Percentiles rank a stretch among this genome's conserved stretches.
Conservation (phyloP, 1,284 basidiomycete genomes). For the Grifola frondosa region DNA sequence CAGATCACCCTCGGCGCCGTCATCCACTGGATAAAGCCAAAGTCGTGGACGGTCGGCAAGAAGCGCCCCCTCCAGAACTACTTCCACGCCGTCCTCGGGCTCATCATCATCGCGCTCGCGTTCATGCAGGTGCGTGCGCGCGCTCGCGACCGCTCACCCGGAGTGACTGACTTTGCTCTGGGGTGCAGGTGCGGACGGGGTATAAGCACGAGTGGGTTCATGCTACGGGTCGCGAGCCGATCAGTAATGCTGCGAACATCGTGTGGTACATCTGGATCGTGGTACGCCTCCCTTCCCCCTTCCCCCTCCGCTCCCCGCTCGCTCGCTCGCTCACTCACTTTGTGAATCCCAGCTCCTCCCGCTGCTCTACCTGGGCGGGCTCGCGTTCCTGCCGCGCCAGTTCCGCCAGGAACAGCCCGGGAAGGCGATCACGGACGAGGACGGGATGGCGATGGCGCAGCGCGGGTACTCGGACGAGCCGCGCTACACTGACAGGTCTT, state of each 20-base stretch:
- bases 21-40: slow-evolving; percentile 58
- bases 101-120: slow-evolving; percentile 48
- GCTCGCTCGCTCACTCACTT: background rate
- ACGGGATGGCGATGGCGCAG: slow-evolving; percentile 4
- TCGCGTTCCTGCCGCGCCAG: slow-evolving; percentile 48
- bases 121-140: slow-evolving; percentile 48
- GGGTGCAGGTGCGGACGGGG: slow-evolving; percentile 47
- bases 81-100: slow-evolving; percentile 52
- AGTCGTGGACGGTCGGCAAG: slow-evolving; percentile 22
- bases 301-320: too few relatives aligned
- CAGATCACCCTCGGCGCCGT: slow-evolving; percentile 59
- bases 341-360: slow-evolving; percentile 40
- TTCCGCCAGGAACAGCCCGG: slow-evolving; percentile 39
- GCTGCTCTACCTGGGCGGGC: slow-evolving; percentile 44
- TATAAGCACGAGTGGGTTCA: slow-evolving; percentile 47
- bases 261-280: slow-evolving; percentile 54
- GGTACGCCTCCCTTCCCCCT: slow-evolving; percentile 38
- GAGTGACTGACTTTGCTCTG: too few relatives aligned
- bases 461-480: slow-evolving; percentile 7
- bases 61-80: slow-evolving; percentile 58
- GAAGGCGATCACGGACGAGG: slow-evolving; percentile 12
- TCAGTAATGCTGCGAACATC: slow-evolving; percentile 39
- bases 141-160: background rate
- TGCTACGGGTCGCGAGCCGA: slow-evolving; percentile 39
- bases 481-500: slow-evolving; percentile 6